phyloP scores from a whole-genome alignment of 805 yeast species.

The Starmerella powellii region DNA sequence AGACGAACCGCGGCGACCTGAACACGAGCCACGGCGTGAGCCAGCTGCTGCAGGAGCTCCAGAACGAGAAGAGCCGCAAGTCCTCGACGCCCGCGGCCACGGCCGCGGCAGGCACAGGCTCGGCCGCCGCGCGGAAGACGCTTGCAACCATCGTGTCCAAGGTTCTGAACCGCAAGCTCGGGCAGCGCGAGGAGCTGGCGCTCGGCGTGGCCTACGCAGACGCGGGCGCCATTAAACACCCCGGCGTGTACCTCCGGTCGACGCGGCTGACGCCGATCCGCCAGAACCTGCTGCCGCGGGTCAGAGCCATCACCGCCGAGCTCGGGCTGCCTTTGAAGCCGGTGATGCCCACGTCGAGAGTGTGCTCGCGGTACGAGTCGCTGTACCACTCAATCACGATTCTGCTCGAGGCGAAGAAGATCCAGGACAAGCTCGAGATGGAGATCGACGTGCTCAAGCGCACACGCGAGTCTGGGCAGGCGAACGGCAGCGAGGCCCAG shows the following conservation, averaged over 20 bases:
- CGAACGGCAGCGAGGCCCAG: too few species aligned
- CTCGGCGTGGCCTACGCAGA: conserved; percentile 56
- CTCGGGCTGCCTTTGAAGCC: conserved; percentile 72
- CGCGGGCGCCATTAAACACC: conserved; percentile 36
- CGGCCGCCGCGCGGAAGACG: conserved; percentile 13
- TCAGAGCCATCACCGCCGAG: conserved; percentile 55
- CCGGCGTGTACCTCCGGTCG: conserved; percentile 78
- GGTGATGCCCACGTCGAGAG: conserved; percentile 71
- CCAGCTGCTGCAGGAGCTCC: conserved; percentile 67
- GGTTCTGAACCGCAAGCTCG: conserved; percentile 41
- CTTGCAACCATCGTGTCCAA: conserved; percentile 22
- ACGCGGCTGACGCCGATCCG: conserved; percentile 65
- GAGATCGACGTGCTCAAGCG: conserved; percentile 42
- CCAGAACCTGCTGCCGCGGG: conserved; percentile 58
- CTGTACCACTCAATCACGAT: conserved; percentile 56
- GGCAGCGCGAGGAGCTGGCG: conserved; percentile 68
- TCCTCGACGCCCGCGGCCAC: conserved; percentile 24
- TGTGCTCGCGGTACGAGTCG: conserved; percentile 65
- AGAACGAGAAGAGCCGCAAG: conserved; percentile 46
- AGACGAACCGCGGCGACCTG: conserved; percentile 50
- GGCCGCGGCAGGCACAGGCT: conserved; percentile 6
- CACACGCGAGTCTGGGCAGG: background rate
- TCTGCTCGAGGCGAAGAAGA: conserved; percentile 72
- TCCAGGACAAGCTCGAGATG: conserved; percentile 74
- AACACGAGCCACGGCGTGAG: conserved; percentile 74